Evolutionary conservation across 2,329 filamentous ascomycete species (phyloP).

Genomic region (Fusarium proliferatum): DNA sequence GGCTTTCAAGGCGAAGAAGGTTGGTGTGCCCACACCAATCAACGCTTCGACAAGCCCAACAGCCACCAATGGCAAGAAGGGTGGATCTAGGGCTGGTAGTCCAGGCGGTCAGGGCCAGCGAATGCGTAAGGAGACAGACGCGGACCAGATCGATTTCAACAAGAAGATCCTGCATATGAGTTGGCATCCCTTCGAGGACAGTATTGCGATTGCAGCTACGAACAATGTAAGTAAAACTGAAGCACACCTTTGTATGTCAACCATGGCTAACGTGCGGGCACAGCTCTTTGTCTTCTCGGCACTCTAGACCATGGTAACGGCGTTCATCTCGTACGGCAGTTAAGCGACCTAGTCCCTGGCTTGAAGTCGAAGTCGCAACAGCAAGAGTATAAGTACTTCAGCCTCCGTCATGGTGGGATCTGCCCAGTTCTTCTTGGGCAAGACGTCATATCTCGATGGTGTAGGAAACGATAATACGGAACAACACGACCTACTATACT

Average conservation of each 20-base stretch:
- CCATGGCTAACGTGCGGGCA: slow-evolving; percentile 39
- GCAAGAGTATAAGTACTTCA: slow-evolving; percentile 30
- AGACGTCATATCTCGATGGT: slow-evolving; percentile 29
- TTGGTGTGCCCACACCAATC: slow-evolving; percentile 96
- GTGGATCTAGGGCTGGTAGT: slow-evolving; percentile 86
- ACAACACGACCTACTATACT: slow-evolving; percentile 40
- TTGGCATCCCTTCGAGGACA: slow-evolving; percentile 99
- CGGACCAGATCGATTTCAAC: slow-evolving; percentile 99
- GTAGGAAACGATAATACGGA: slow-evolving; percentile 37
- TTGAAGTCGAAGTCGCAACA: slow-evolving; percentile 28
- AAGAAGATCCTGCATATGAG: slow-evolving; percentile 99
- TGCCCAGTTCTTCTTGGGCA: slow-evolving; percentile 35
- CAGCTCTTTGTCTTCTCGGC: slow-evolving; percentile 84
- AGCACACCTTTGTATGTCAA: not conserved
- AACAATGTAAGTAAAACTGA: slow-evolving; percentile 84
- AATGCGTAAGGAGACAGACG: slow-evolving; percentile 99
- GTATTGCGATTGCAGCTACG: slow-evolving; percentile 98
- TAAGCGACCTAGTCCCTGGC: slow-evolving; percentile 29
- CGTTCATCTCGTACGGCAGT: slow-evolving; percentile 43
- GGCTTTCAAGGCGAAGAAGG: slow-evolving; percentile 99
- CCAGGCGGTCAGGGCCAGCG: slow-evolving; percentile 85
- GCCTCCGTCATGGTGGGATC: slow-evolving; percentile 29
- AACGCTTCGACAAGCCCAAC: slow-evolving; percentile 82
- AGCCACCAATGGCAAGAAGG: slow-evolving; percentile 83
- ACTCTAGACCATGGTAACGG: slow-evolving; percentile 61